Evolutionary conservation across 2,329 filamentous ascomycete genomes (phyloP).

Genomic region (Stagonosporopsis cucurbitacearum): DNA sequence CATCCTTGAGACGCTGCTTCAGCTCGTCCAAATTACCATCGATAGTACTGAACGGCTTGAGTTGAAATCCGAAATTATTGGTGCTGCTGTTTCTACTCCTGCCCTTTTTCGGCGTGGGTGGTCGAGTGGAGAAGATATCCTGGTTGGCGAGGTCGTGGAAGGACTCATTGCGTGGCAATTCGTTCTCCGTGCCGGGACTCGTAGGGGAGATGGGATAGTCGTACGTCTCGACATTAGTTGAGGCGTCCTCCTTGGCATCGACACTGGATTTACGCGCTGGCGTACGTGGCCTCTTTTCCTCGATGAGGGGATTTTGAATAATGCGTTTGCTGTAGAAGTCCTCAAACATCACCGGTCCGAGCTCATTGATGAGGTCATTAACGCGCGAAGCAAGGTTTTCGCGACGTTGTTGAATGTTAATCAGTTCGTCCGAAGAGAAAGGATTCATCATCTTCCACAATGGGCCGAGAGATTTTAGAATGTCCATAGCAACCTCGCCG

Average conservation of each 20-base stretch:
- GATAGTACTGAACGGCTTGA: constrained; percentile 72
- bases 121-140: constrained; percentile 87
- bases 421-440: constrained; percentile 80
- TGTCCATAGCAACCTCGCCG: constrained; percentile 98
- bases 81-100: constrained; percentile 68
- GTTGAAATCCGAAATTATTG: constrained; percentile 66
- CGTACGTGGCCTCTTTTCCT: constrained; percentile 27
- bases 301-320: constrained; percentile 45
- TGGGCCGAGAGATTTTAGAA: constrained; percentile 90
- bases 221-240: constrained; percentile 33
- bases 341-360: constrained; percentile 95
- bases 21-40: constrained; percentile 81
- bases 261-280: constrained; percentile 31
- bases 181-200: constrained; percentile 26
- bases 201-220: constrained; percentile 36
- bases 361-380: constrained; percentile 89
- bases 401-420: constrained; percentile 75
- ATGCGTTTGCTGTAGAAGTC: constrained; percentile 66
- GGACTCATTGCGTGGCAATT: constrained; percentile 81
- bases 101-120: constrained; percentile 77
- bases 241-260: constrained; percentile 24
- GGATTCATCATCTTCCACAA: constrained; percentile 86
- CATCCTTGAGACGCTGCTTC: constrained; percentile 79
- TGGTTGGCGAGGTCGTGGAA: constrained; percentile 89
- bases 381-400: constrained; percentile 80